Percentiles rank a stretch among this genome's conserved stretches.
Evolutionary conservation across 2,329 filamentous ascomycete species (phyloP).

Genomic region (Magnaporthales sp.): DNA sequence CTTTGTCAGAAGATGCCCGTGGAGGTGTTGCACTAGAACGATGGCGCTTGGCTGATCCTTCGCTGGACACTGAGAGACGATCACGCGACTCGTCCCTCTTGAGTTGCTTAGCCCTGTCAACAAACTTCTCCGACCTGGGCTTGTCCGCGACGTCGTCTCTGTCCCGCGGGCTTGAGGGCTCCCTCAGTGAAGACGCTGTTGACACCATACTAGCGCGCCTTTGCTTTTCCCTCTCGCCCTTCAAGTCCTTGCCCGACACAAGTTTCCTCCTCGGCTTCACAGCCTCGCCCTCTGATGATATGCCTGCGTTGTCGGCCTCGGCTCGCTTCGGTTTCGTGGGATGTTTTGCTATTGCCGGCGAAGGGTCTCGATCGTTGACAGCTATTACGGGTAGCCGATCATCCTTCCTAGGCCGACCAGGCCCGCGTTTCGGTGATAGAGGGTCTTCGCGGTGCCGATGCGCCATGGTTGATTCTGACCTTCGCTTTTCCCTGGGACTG

Average conservation of each 20-base stretch:
- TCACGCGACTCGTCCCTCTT: conserved; percentile 55
- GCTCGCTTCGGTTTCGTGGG: conserved; percentile 39
- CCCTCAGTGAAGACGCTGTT: conserved; percentile 42
- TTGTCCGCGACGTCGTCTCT: conserved; percentile 43
- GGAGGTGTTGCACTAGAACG: conserved; percentile 52
- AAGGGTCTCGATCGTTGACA: conserved; percentile 43
- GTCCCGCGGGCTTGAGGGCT: conserved; percentile 44
- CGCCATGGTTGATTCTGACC: conserved; percentile 30
- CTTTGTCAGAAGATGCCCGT: conserved; percentile 41
- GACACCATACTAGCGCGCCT: conserved; percentile 50
- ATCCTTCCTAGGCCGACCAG: conserved; percentile 47
- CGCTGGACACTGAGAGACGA: conserved; percentile 38
- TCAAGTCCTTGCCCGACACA: conserved; percentile 53
- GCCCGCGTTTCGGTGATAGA: conserved; percentile 38
- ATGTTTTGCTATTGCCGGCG: conserved; percentile 38
- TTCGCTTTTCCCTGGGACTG: conserved; percentile 41
- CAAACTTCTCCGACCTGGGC: conserved; percentile 44
- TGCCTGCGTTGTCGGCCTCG: conserved; percentile 43
- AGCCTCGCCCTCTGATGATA: conserved; percentile 48
- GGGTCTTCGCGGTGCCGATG: conserved; percentile 41
- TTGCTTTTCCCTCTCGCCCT: conserved; percentile 50
- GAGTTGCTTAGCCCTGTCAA: conserved; percentile 50
- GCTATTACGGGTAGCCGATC: conserved; percentile 37
- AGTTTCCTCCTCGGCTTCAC: conserved; percentile 54
- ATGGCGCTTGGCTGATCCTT: conserved; percentile 47